Percentiles rank a stretch among this genome's conserved stretches.
Evolutionary conservation across 805 yeast species (phyloP).

Genomic region (Komagataella ulmi): DNA sequence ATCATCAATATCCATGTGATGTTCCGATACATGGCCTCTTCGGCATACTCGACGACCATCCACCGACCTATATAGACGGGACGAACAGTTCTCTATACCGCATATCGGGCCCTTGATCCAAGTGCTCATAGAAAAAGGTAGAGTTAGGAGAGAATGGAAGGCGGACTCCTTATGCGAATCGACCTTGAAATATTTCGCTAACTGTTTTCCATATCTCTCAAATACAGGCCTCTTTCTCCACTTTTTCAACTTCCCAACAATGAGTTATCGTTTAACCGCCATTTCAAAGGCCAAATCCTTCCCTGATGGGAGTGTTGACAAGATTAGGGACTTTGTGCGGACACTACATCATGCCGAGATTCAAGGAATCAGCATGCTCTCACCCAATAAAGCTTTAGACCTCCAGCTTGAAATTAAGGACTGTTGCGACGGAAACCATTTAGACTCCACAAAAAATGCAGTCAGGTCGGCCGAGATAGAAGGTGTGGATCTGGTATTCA

Average conservation of each 20-base stretch:
- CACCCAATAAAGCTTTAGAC: not conserved
- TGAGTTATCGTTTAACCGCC: not conserved
- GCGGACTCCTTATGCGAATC: not conserved
- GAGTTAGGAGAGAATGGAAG: not conserved
- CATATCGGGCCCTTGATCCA: constrained; percentile 73
- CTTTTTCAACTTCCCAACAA: not conserved
- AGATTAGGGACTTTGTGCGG: not conserved
- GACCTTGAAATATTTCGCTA: not conserved
- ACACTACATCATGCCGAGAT: not conserved
- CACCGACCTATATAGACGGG: constrained; percentile 53
- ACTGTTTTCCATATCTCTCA: not conserved
- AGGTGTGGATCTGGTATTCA: constrained; percentile 29
- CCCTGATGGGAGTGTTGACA: not conserved
- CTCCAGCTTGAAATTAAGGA: not conserved
- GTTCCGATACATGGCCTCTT: constrained; percentile 81
- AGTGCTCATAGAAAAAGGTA: not conserved
- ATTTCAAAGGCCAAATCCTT: not conserved
- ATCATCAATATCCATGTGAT: constrained; percentile 69
- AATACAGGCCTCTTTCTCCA: not conserved
- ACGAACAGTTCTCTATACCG: constrained; percentile 83
- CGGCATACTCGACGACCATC: constrained; percentile 82
- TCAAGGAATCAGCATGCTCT: constrained; percentile 3
- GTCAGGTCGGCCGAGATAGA: constrained; percentile 12
- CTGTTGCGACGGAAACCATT: not conserved
- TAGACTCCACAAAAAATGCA: not conserved